These are phyloP conservation scores for Penicillium malachiteum DNA, from an alignment of 495 filamentous ascomycete species.

Conservation along the genomic window DNA sequence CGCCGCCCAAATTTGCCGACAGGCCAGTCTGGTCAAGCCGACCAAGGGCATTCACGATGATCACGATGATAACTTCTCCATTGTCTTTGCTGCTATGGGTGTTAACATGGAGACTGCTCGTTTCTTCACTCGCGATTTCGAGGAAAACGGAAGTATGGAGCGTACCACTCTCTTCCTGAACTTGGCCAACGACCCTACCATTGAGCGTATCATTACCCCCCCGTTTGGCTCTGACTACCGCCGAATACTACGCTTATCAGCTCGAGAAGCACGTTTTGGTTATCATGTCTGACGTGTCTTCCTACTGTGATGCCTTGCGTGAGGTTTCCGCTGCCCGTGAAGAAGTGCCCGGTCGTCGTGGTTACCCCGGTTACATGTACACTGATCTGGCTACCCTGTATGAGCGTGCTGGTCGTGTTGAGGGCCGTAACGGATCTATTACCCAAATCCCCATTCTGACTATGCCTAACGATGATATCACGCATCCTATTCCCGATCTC, in stretches of 20 bases:
- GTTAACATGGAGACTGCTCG: slow-evolving; percentile 98
- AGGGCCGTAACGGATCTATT: slow-evolving; percentile 96
- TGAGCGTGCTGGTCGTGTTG: slow-evolving; percentile 97
- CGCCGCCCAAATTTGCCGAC: slow-evolving; percentile 94
- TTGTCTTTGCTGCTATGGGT: slow-evolving; percentile 99
- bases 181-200: slow-evolving; percentile 97
- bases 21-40: slow-evolving; percentile 87
- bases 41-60: slow-evolving; percentile 96
- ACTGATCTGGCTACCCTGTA: slow-evolving; percentile 99
- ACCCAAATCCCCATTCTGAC: slow-evolving; percentile 98
- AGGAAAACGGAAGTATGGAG: slow-evolving; percentile 99
- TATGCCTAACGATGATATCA: slow-evolving; percentile 99
- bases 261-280: slow-evolving; percentile 99
- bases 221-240: slow-evolving; percentile 95
- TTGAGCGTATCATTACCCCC: slow-evolving; percentile 99
- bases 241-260: slow-evolving; percentile 99
- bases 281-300: slow-evolving; percentile 95
- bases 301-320: slow-evolving; percentile 98
- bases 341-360: slow-evolving; percentile 99
- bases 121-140: slow-evolving; percentile 98
- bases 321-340: slow-evolving; percentile 97
- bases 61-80: slow-evolving; percentile 99
- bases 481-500: slow-evolving; percentile 97
- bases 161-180: slow-evolving; percentile 97
- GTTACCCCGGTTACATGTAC: slow-evolving; percentile 99